Evolutionary conservation across 2,329 filamentous ascomycete species (phyloP), one percentile per base, ranked within the genome.

Genomic region (Scedosporium apiospermum): DNA sequence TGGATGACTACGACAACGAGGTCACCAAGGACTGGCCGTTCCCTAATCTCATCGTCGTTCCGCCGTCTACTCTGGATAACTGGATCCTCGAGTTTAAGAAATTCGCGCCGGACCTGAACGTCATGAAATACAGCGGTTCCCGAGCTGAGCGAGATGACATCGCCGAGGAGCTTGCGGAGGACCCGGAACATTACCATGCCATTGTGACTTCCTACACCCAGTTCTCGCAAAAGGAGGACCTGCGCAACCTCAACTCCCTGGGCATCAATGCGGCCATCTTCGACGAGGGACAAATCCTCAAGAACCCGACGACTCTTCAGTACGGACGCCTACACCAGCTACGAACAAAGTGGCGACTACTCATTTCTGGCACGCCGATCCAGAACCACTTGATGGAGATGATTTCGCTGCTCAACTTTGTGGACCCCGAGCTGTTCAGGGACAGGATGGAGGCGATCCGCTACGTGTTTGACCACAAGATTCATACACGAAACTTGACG

Each of bases 331-430:
- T 98, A 61, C 86, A 90, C 69, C 82, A 84, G 42, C 92, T 99
- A 62, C 83, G 83, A 0, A 88, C 91, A 0, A 78, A 85, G n/a
- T 97, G 95, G 81, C 87, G 92, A 65, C 83, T 99, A 60, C 81
- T 99, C 3, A 82, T 99, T 9, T 77, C 76, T 12, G 95, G 95
- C 51, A 99, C 95, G 0, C 95, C 95, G 0, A 82, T 99, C 1
- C 91, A 96, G 73, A 96, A 99, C 76, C 98, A 98, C 72, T 79
- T 99, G 21, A 88, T 93, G 71, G 95, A 99, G 75, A 85, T 99
- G 69, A 88, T 92, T 49, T 90, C 92, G 2, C 83, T 99, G 14
- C 83, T 99, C 12, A 91, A 88, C n/a, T 98, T 99, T 71, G 92
- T 99, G 69, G 88, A 98, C 74, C 95, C 95, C 0, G 77, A 84